Base-by-base conservation (phyloP, 2,329 filamentous ascomycete genomes). In the Westerdykella aurantiaca region DNA sequence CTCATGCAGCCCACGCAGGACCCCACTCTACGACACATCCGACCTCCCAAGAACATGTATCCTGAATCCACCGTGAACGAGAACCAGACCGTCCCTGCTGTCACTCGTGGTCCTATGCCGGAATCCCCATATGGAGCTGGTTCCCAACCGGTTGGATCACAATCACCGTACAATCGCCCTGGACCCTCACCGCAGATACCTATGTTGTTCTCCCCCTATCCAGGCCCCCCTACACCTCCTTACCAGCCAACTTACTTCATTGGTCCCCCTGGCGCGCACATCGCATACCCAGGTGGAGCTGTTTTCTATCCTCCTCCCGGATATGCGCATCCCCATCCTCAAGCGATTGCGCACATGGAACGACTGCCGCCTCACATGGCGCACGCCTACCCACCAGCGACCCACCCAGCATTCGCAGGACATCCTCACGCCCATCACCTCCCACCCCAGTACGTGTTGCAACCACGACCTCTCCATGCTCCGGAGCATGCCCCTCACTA, bases 1-100 rank as follows among this genome's bases (percentile, higher is more conserved):
- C 76, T 97, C 23, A 80, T 82, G 52, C 86, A 93, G 60, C 93
- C 93, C 0, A 86, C 86, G 38, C 83, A 79, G 25, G 93, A 98
- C 62, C 82, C 87, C 5, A 72, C 77, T 17, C 76, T 98, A 41
- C 82, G 89, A 56, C 80, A 86, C 61, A 93, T 98, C 50, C 76
- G 87, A 2, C 91, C 91, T 0, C 79, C 84, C 37, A 96, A 95
- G 75, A 91, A 90, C 63, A 88, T 97, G 81, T 98, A 98, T 66
- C 93, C 93, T 0, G 93, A 98, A 68, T 95, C 91, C 1, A 95
- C 88, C 37, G 82, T 96, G 55, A 88, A 88, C 61, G 91, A 96
- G 60, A 78, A 83, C 49, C 85, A 85, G 63, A 85, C 84, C 46
- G 82, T 88, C 12, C 88, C 90, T 11, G 83, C 87, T 2, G 80